phyloP scores from a whole-genome alignment of 2,329 filamentous ascomycete species.

The Hymenotorrendiella dingleyae region DNA sequence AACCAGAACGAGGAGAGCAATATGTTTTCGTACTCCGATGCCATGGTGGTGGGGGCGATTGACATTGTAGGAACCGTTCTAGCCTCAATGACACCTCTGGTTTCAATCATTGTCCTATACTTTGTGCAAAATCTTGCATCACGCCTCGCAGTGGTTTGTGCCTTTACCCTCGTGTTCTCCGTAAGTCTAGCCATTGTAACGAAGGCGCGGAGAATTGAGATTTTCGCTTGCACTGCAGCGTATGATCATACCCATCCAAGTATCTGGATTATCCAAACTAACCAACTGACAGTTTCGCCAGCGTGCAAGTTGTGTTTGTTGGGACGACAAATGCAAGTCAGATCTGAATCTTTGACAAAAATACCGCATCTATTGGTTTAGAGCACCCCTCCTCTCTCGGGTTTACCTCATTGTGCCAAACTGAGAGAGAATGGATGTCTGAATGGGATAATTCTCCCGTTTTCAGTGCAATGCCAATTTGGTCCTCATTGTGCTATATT shows the following conservation, averaged over 20 bases:
- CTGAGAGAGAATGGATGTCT: too few species aligned
- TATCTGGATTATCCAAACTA: background rate
- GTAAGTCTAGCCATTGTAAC: constrained; percentile 24
- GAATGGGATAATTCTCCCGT: too few species aligned
- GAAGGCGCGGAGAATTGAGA: constrained; percentile 26
- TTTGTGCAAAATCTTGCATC: constrained; percentile 14
- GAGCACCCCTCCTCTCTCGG: too few species aligned
- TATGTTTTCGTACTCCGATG: constrained; percentile 2
- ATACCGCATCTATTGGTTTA: too few species aligned
- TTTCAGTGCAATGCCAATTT: too few species aligned
- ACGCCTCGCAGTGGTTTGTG: constrained; percentile 23
- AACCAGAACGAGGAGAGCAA: background rate
- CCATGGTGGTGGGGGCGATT: background rate
- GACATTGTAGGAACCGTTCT: constrained; percentile 18
- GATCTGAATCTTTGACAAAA: too few species aligned
- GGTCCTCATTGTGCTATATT: too few species aligned
- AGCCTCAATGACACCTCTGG: constrained; percentile 17
- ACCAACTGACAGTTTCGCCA: constrained; percentile 4
- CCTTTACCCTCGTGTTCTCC: constrained; percentile 27
- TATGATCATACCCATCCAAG: constrained; percentile 16
- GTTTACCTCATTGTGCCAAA: too few species aligned
- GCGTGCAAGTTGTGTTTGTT: constrained; percentile 11
- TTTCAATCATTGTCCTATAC: constrained; percentile 20
- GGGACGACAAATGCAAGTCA: background rate
- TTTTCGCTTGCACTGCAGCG: constrained; percentile 28